phyloP scores from a whole-genome alignment of 2,329 filamentous ascomycete species.

The Pseudogymnoascus sp. region DNA sequence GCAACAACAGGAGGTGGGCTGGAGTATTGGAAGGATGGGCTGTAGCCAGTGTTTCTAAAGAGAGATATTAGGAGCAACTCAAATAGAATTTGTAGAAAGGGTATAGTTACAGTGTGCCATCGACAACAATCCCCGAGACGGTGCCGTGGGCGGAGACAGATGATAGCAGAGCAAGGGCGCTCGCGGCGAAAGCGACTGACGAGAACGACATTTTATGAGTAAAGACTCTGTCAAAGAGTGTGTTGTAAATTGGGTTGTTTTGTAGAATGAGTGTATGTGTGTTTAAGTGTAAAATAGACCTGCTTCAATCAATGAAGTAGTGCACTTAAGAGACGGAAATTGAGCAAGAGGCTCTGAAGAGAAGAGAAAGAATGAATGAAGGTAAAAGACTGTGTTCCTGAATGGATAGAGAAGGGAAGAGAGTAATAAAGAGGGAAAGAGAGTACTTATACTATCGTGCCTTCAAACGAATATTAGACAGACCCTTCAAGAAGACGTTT shows the following conservation, averaged over 20 bases:
- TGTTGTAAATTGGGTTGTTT: constrained; percentile 12
- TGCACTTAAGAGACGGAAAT: neutral
- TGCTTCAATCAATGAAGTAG: constrained; percentile 23
- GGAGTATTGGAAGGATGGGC: constrained; percentile 24
- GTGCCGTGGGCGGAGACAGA: constrained; percentile 27
- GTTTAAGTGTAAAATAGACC: constrained; percentile 13
- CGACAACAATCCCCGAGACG: constrained; percentile 23
- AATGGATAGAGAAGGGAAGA: neutral
- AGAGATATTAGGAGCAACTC: constrained; percentile 9
- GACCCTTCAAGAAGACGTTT: neutral
- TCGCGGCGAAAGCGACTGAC: constrained; percentile 18
- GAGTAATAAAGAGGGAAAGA: neutral
- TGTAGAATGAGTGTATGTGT: constrained; percentile 10
- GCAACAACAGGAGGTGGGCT: constrained; percentile 22
- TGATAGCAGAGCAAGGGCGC: constrained; percentile 19
- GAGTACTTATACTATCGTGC: neutral
- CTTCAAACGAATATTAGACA: neutral
- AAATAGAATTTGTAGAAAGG: neutral
- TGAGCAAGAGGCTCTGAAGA: neutral
- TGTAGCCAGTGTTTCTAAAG: constrained; percentile 24
- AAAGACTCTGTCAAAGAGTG: constrained; percentile 11
- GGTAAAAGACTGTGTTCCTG: neutral
- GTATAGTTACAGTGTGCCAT: constrained; percentile 20
- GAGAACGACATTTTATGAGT: constrained; percentile 22
- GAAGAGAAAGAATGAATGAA: neutral